Evolutionary conservation across 2,329 filamentous ascomycete genomes (phyloP), one percentile per base, ranked within the genome.

Genomic region (Ascosphaera acerosa): DNA sequence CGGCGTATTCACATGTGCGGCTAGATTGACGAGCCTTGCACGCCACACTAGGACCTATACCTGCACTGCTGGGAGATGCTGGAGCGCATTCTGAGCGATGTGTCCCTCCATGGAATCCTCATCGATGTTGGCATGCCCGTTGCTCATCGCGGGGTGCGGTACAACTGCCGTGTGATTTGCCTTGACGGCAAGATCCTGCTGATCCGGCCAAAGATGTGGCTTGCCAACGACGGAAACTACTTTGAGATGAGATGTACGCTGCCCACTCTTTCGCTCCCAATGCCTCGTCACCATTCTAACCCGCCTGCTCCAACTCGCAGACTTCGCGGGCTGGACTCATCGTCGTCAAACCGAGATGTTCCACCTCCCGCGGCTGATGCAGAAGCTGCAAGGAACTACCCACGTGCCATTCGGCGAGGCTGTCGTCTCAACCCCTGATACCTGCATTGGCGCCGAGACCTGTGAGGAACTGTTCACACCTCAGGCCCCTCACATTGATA

Each of bases 201-300:
- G 34, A 71, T 82, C 19, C 35, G 41, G 12, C 72, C 73, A 0
- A 78, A 78, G 49, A 53, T 75, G 33, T 67, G 56, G 38, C 57
- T 78, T 5, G 71, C 71, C 20, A 70, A 72, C 33, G 69, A 76
- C 46, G 72, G 71, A 3, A 71, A 65, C 38, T 66, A 62, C 43
- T 46, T 58, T n/a, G 34, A 35, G 6, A 23, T 23, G 20, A 23
- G 20, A 23, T 23, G 20, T 23, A 15, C 19, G 14, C 18, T 30
- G 29, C 4, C n/a, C 15, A 14, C 17, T 31, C 22, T 28, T 14
- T 18, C n/a, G n/a, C n/a, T n/a, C n/a, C n/a, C n/a, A n/a, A n/a
- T n/a, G n/a, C n/a, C n/a, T n/a, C n/a, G n/a, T n/a, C n/a, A n/a
- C n/a, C n/a, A n/a, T n/a, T n/a, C n/a, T n/a, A n/a, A n/a, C n/a